Evolutionary conservation across 768 basidiomycete species (phyloP), one percentile per base, ranked within the genome.

Genomic region (Lentinula sp.): DNA sequence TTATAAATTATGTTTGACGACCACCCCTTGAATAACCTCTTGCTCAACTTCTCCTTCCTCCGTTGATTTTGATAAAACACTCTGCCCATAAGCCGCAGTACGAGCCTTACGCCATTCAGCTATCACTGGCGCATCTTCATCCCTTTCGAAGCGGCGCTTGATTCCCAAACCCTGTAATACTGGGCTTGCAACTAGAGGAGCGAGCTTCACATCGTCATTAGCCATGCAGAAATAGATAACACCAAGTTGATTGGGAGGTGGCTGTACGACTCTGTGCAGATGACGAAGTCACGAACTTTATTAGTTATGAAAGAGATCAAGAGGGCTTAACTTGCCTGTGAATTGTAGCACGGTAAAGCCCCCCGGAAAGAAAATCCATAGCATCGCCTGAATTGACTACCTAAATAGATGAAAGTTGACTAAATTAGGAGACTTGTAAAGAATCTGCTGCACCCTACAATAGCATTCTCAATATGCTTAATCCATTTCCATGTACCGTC

Each of bases 1-100:
- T 80, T 80, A 62, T 77, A 82, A n/a, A n/a, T n/a, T n/a, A 59
- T 82, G 80, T 64, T 76, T 77, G 18, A 82, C 78, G 0, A 78
- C 61, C 1, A 80, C 71, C 0, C 80, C 80, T 51, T 72, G 70
- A 39, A 83, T 71, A 31, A 76, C 59, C 63, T 82, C 78, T 63
- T 80, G 80, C 61, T 83, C 78, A 1, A 77, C 73, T 5, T 75
- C 73, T 52, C 72, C 70, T 35, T 78, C 74, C 16, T 54, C 39
- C 16, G 60, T 60, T 23, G 35, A 39, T 56, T 54, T 54, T 5
- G n/a, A 21, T 35, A 74, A 21, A 64, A 65, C 5, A 60, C 65
- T 3, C 67, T 66, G 39, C 32, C 81, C 81, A 63, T 82, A 83
- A 0, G 74, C 75, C 13, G 69, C 65, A 21, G 74, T 76, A 53